Evolutionary conservation across 495 filamentous ascomycete genomes (phyloP).

Genomic region (Xylaria sp.): DNA sequence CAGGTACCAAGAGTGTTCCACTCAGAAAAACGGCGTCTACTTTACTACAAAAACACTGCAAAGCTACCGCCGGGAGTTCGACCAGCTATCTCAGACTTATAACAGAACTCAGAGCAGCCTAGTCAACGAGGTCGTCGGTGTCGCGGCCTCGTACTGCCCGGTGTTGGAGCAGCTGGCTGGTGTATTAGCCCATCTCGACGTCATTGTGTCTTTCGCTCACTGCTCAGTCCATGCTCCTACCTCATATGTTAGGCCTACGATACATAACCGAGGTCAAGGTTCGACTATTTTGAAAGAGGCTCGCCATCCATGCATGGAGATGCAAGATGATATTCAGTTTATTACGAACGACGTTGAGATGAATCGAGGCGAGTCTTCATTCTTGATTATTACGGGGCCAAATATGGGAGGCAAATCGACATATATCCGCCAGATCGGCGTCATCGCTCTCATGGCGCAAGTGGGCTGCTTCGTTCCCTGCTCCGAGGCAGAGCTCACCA

Average conservation of each 20-base stretch:
- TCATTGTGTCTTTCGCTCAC: slow-evolving; percentile 95
- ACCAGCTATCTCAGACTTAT: slow-evolving; percentile 94
- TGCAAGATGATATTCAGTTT: slow-evolving; percentile 98
- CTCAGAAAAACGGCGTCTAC: slow-evolving; percentile 98
- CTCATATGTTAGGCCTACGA: slow-evolving; percentile 87
- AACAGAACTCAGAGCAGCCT: slow-evolving; percentile 92
- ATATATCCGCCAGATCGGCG: slow-evolving; percentile 97
- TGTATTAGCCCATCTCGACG: slow-evolving; percentile 92
- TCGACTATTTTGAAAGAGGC: slow-evolving; percentile 90
- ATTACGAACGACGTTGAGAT: slow-evolving; percentile 97
- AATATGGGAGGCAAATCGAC: slow-evolving; percentile 99
- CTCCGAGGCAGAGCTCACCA: slow-evolving; percentile 85
- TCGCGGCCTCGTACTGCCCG: slow-evolving; percentile 93
- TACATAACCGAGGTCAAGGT: slow-evolving; percentile 91
- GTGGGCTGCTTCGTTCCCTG: slow-evolving; percentile 97
- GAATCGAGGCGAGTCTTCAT: slow-evolving; percentile 79
- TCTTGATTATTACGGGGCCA: slow-evolving; percentile 96
- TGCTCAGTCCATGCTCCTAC: slow-evolving; percentile 91
- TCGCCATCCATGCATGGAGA: slow-evolving; percentile 97
- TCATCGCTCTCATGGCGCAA: slow-evolving; percentile 97
- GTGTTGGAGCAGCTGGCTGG: slow-evolving; percentile 90
- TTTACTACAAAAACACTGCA: slow-evolving; percentile 93
- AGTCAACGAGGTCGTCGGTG: slow-evolving; percentile 89
- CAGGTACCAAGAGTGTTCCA: slow-evolving; percentile 93
- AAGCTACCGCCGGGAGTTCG: slow-evolving; percentile 83